phyloP scores from a whole-genome alignment of 2,329 filamentous ascomycete species.

The Colletotrichum australisinense region DNA sequence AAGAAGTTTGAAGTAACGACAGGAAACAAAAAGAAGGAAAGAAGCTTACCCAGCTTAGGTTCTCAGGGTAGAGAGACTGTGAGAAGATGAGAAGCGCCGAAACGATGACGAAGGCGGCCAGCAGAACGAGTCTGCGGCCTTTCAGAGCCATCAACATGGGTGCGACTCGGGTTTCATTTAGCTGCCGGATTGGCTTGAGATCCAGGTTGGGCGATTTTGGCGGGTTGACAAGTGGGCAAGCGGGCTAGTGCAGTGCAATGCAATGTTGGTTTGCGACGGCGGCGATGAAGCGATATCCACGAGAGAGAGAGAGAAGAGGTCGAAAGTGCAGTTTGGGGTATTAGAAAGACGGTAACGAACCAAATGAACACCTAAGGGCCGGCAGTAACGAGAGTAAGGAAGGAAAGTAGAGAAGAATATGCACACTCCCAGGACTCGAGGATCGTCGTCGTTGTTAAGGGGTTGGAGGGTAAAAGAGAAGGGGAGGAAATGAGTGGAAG shows the following conservation, averaged over 20 bases:
- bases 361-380: conserved; percentile 4
- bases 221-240: not conserved
- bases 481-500: not conserved
- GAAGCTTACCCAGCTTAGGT: conserved; percentile 33
- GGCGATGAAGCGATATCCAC: not conserved
- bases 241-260: not conserved
- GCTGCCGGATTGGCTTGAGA: conserved; percentile 31
- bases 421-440: conserved; percentile 2
- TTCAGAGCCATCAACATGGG: conserved; percentile 34
- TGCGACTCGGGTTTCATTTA: conserved; percentile 29
- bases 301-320: not conserved
- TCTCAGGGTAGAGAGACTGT: conserved; percentile 28
- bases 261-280: not conserved
- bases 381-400: conserved; percentile 4
- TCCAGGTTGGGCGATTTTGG: conserved; percentile 18
- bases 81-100: conserved; percentile 30
- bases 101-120: conserved; percentile 24
- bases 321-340: conserved; percentile 12
- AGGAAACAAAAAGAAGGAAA: not conserved
- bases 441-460: conserved; percentile 14
- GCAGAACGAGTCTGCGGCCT: conserved; percentile 33
- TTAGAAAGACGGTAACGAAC: conserved; percentile 23
- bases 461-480: not conserved
- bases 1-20: conserved; percentile 6
- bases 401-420: not conserved